Evolutionary conservation across 2,329 filamentous ascomycete genomes (phyloP), one percentile per base, ranked within the genome.

Genomic region (Xylariaceae sp.): DNA sequence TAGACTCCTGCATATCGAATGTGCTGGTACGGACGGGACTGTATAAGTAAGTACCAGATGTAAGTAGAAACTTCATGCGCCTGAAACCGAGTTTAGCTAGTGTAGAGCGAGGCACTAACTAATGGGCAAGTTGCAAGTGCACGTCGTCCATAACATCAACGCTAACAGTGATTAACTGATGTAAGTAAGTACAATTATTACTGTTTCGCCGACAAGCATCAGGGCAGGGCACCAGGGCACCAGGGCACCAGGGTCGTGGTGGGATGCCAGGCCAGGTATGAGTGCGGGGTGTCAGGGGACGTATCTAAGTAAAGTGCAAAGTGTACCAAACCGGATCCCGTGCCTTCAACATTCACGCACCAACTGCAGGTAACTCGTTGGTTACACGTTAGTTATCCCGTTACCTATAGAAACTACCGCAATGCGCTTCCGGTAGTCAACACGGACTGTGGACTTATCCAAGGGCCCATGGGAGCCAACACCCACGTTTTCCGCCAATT

Each of bases 71-170:
- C 19, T 50, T 49, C 56, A 51, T 45, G 53, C 31, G 47, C 34
- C 50, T 60, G 56, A 58, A 60, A 59, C 56, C 50, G 50, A 49
- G 42, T 44, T 27, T 19, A 44, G 27, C 31, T 44, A 9, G 4
- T 12, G 6, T 6, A 35, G 32, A 9, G 32, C 9, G 7, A 43
- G 27, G 41, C 19, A 26, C 29, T 43, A 27, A 43, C 41, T 43
- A 48, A 37, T 51, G 46, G 52, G 40, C 50, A 53, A 51, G 35
- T 19, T 46, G 54, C 48, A 47, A 54, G 47, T 35, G 19, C 39
- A 41, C n/a, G 11, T 12, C 39, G 19, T 19, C n/a, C 39, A 41
- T n/a, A 41, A 7, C 39, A n/a, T 7, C n/a, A 12, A 12, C 19
- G 19, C 19, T 19, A 19, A 19, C 19, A 19, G 19, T 0, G 19